phyloP scores from a whole-genome alignment of 768 basidiomycete genomes.

The Mycena indigotica region DNA sequence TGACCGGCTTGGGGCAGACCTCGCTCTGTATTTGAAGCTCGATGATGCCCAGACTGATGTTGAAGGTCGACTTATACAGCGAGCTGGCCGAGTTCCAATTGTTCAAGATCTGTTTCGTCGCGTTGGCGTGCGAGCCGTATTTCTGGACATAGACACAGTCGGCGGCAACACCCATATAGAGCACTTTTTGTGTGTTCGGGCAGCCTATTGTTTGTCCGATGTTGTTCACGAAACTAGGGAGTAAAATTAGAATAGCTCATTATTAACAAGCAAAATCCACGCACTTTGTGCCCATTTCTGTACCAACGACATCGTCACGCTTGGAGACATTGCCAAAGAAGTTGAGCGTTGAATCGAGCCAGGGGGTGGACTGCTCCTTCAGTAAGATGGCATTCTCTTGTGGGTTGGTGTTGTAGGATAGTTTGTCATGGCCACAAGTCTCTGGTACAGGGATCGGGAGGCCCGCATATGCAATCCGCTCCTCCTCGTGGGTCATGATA shows the following conservation, averaged over 20 bases:
- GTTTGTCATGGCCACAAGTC: constrained; percentile 70
- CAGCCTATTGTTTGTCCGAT: constrained; percentile 77
- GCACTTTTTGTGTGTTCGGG: constrained; percentile 67
- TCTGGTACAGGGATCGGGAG: constrained; percentile 30
- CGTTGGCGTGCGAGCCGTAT: constrained; percentile 65
- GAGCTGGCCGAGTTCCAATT: constrained; percentile 79
- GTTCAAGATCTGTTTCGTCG: constrained; percentile 73
- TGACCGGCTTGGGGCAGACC: constrained; percentile 60
- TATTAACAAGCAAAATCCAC: constrained; percentile 20
- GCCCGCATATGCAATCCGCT: constrained; percentile 37
- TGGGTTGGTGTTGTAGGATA: constrained; percentile 67
- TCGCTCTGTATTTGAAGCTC: constrained; percentile 73
- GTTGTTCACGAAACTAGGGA: constrained; percentile 35
- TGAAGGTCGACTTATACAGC: constrained; percentile 80
- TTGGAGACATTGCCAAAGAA: constrained; percentile 40
- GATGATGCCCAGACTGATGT: constrained; percentile 81
- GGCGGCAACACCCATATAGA: constrained; percentile 86
- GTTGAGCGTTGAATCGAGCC: constrained; percentile 48
- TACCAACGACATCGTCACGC: constrained; percentile 59
- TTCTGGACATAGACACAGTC: constrained; percentile 77
- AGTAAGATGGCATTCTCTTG: constrained; percentile 53
- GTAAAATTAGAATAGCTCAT: constrained; percentile 7
- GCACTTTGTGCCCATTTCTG: constrained; percentile 57
- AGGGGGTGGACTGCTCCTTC: constrained; percentile 32
- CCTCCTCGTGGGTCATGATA: constrained; percentile 56